Conservation (phyloP, 2,329 filamentous ascomycete genomes). For the Escovopsis sp. region DNA sequence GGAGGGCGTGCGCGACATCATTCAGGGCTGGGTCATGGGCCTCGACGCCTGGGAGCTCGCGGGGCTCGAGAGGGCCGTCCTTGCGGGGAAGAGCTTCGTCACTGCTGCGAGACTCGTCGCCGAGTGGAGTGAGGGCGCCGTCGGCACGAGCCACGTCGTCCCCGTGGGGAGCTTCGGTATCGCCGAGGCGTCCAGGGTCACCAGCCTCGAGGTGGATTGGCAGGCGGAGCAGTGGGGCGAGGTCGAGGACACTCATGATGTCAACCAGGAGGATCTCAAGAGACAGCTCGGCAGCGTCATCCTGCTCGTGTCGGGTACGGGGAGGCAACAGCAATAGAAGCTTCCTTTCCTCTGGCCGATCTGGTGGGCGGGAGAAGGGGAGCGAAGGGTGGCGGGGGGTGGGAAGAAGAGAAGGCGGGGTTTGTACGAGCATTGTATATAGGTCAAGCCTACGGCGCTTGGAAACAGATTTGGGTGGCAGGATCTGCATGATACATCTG, state of each 20-base stretch:
- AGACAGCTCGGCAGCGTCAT: conserved; percentile 81
- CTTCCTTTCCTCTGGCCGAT: no score
- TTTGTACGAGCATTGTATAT: no score
- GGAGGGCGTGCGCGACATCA: conserved; percentile 57
- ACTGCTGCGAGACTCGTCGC: conserved; percentile 60
- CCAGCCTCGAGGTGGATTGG: conserved; percentile 75
- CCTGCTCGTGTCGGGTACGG: conserved; percentile 52
- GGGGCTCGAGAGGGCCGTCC: conserved; percentile 65
- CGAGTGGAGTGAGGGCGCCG: conserved; percentile 72
- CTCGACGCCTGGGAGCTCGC: conserved; percentile 71
- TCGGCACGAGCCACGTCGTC: conserved; percentile 27
- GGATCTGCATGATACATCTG: no score
- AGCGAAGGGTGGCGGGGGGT: no score
- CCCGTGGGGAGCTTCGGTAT: conserved; percentile 47
- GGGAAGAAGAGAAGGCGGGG: no score
- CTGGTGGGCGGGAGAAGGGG: no score
- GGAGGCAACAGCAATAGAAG: conserved; percentile 10
- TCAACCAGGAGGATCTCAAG: conserved; percentile 76
- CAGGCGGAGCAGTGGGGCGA: conserved; percentile 88
- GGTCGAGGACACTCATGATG: conserved; percentile 96
- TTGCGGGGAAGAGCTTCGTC: conserved; percentile 78
- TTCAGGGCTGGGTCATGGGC: conserved; percentile 60
- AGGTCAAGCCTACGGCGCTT: no score
- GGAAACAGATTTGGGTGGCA: no score
- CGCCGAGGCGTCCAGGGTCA: conserved; percentile 63